Conservation (phyloP, 306 rosid species). For the Prunus campanulata region DNA sequence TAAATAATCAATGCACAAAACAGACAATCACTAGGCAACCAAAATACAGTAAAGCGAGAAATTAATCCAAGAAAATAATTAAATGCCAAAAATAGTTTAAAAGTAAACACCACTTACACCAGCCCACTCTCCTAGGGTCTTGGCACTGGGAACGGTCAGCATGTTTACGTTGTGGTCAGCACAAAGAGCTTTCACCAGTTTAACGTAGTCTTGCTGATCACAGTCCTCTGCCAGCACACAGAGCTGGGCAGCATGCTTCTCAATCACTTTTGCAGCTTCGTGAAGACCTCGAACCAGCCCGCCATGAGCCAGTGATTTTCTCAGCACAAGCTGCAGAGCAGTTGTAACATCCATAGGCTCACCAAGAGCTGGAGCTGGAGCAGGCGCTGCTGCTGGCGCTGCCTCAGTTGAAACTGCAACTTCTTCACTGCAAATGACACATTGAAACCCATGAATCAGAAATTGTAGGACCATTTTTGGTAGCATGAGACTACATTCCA, state of each 20-base stretch:
- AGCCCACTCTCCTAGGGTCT: constrained; percentile 95
- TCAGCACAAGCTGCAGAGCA: constrained; percentile 77
- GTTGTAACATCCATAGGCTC: constrained; percentile 50
- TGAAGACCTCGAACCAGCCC: constrained; percentile 85
- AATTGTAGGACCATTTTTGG: background rate
- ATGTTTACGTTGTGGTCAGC: constrained; percentile 77
- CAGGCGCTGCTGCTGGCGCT: background rate
- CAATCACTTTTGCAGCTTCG: constrained; percentile 77
- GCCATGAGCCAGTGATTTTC: constrained; percentile 79
- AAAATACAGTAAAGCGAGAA: background rate
- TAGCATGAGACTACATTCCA: background rate
- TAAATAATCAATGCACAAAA: background rate
- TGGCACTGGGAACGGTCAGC: constrained; percentile 73
- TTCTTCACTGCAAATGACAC: constrained; percentile 38
- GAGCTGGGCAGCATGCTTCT: constrained; percentile 77
- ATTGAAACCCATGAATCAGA: background rate
- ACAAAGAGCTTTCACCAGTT: constrained; percentile 80
- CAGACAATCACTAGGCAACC: background rate
- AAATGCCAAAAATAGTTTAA: background rate
- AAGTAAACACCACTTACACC: constrained; percentile 58
- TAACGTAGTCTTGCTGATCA: constrained; percentile 77
- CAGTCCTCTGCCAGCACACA: constrained; percentile 89
- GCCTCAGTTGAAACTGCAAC: constrained; percentile 34
- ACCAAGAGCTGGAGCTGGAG: constrained; percentile 37
- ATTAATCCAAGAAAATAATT: background rate